These are phyloP conservation scores for Bipolaris victoriae DNA, from an alignment of 2,329 filamentous ascomycete species.

Conservation along the genomic window DNA sequence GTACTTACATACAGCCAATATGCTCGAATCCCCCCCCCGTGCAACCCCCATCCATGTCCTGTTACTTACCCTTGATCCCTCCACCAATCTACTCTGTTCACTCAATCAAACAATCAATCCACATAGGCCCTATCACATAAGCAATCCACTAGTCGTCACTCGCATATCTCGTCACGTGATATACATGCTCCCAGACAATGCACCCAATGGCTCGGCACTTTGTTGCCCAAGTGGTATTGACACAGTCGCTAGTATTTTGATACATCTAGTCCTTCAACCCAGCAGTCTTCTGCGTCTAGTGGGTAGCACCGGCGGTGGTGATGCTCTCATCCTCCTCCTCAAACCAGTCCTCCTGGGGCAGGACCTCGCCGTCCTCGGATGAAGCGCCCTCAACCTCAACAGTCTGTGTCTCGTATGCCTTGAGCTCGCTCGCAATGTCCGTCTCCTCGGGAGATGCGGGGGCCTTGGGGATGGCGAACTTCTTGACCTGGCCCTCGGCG, in stretches of 20 bases:
- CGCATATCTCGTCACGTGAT: slow-evolving; percentile 29
- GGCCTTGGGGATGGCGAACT: slow-evolving; percentile 79
- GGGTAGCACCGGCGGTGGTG: slow-evolving; percentile 49
- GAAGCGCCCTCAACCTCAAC: slow-evolving; percentile 92
- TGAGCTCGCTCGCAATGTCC: slow-evolving; percentile 88
- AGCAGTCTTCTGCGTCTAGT: slow-evolving; percentile 28
- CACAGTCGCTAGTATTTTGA: slow-evolving; percentile 44
- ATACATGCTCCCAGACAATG: not conserved
- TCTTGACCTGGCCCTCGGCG: slow-evolving; percentile 87
- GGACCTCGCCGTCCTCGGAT: slow-evolving; percentile 63
- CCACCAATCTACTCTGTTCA: not conserved
- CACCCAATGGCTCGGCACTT: slow-evolving; percentile 20
- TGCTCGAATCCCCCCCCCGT: not conserved
- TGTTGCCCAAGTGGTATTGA: slow-evolving; percentile 43
- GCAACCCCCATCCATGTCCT: not conserved
- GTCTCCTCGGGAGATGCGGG: slow-evolving; percentile 91
- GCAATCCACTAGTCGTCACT: not conserved
- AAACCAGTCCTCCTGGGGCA: slow-evolving; percentile 76
- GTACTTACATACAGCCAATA: not conserved
- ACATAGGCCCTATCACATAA: not conserved
- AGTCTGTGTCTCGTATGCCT: slow-evolving; percentile 91
- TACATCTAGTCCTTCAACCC: slow-evolving; percentile 35
- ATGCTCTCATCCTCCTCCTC: slow-evolving; percentile 70
- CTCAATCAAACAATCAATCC: not conserved
- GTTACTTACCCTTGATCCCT: not conserved